Base-by-base conservation (phyloP, 2,329 filamentous ascomycete species). In the Aschersonia sp. region DNA sequence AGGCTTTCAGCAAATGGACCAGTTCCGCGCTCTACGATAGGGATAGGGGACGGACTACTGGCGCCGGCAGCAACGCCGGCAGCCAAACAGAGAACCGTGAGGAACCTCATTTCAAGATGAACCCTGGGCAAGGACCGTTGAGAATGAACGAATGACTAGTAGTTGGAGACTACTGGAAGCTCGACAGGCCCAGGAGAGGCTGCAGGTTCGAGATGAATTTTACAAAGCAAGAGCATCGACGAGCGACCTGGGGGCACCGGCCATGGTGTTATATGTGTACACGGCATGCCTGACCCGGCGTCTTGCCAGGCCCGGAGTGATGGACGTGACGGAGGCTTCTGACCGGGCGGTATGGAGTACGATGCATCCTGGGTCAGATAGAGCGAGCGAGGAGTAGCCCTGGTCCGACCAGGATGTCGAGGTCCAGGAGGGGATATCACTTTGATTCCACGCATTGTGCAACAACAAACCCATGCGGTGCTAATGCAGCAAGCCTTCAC, bases 31-130 rank as follows among this genome's bases (percentile, higher is more conserved):
- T 47, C 29, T 6, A 47, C 47, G 28, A n/a, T 20, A 10, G 43
- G 31, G 43, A 50, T 32, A 6, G 43, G 9, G 31, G 43, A 30
- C 4, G 43, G 28, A 44, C 44, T 44, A 9, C 47, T 31, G 32
- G 38, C 40, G 9, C 40, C 44, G 32, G 49, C 49, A 4, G 46
- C 30, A 31, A 48, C 44, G 32, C 46, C 31, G 46, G 49, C 35
- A 10, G 49, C 49, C 46, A 50, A 38, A 43, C 40, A 48, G 44
- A 46, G 44, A 30, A 42, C 44, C 12, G 44, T 30, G 12, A 48
- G n/a, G 30, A 50, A 45, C 46, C 46, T 50, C 49, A 48, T 48
- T 32, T 31, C 44, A 30, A 40, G 2, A 31, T 3, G 9, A 32
- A 40, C 29, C 31, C 7, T 30, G 12, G 6, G 12, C 28, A 30